phyloP scores from a whole-genome alignment of 164 flowering plant species.

The Echeveria elegans region DNA sequence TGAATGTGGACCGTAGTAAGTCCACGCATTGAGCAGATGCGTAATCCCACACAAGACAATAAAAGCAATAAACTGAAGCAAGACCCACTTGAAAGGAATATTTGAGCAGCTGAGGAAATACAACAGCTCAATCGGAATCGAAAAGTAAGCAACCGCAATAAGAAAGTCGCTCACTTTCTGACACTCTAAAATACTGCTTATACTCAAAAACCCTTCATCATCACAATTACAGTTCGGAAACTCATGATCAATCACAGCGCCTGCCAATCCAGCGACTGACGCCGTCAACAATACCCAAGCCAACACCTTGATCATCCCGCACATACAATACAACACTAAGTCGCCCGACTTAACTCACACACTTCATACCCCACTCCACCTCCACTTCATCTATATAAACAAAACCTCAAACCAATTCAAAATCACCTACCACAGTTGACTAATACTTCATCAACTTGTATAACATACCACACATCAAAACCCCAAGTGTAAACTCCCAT shows the following conservation, averaged over 20 bases:
- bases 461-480: neutral
- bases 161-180: conserved; percentile 52
- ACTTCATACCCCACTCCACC: neutral
- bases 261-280: conserved; percentile 9
- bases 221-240: conserved; percentile 36
- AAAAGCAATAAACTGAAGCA: conserved; percentile 43
- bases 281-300: conserved; percentile 18
- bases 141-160: conserved; percentile 53
- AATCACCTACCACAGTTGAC: too few relatives aligned
- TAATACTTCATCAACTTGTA: too few relatives aligned
- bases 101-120: conserved; percentile 47
- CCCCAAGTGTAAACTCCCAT: conserved; percentile 4
- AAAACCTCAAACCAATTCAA: neutral
- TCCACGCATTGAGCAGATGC: conserved; percentile 49
- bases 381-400: neutral
- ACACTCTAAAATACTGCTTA: conserved; percentile 28
- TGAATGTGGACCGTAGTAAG: conserved; percentile 45
- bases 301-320: conserved; percentile 25
- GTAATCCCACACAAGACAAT: conserved; percentile 63
- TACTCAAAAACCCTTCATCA: conserved; percentile 40
- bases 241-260: conserved; percentile 20
- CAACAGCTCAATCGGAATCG: conserved; percentile 49
- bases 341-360: conserved; percentile 12
- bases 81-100: conserved; percentile 59
- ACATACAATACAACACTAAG: conserved; percentile 4